Percentiles rank a stretch among this genome's conserved stretches.
These are phyloP conservation scores for Pleurotus platypus DNA, from an alignment of 768 basidiomycete species.

Conservation along the genomic window DNA sequence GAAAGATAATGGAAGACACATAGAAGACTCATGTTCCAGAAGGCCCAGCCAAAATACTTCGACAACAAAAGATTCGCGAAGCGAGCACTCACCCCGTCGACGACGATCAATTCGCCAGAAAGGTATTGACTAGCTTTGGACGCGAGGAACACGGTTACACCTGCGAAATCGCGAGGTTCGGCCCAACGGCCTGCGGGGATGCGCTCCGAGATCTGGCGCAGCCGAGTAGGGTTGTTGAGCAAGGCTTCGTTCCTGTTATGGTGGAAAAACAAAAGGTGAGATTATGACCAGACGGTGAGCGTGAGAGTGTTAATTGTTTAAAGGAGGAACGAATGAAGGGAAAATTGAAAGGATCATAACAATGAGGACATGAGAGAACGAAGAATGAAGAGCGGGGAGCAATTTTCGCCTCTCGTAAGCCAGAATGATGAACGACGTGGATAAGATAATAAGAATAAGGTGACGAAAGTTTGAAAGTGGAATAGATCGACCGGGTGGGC, in stretches of 20 bases:
- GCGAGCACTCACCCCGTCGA: constrained; percentile 54
- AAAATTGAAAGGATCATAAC: constrained; percentile 1
- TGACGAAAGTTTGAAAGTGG: too few species aligned
- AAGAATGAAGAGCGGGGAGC: not conserved
- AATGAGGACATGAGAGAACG: constrained; percentile 2
- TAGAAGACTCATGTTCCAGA: too few species aligned
- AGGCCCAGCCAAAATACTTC: not conserved
- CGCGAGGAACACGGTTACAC: constrained; percentile 67
- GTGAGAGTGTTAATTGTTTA: not conserved
- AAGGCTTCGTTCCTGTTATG: constrained; percentile 42
- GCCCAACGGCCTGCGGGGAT: constrained; percentile 77
- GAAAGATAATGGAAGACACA: too few species aligned
- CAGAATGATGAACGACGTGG: too few species aligned
- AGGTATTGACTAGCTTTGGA: constrained; percentile 68
- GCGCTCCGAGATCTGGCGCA: constrained; percentile 69
- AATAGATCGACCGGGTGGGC: too few species aligned
- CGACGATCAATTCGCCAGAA: constrained; percentile 66
- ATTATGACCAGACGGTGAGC: too few species aligned
- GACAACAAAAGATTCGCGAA: constrained; percentile 6
- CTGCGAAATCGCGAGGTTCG: constrained; percentile 68
- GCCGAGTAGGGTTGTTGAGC: constrained; percentile 55
- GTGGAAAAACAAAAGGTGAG: too few species aligned
- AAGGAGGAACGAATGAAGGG: constrained; percentile 3
- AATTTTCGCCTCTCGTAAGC: too few species aligned
- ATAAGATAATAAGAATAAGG: too few species aligned